These are phyloP conservation scores for Pelargonium nanum DNA, from an alignment of 345 rosid species.

Conservation along the genomic window DNA sequence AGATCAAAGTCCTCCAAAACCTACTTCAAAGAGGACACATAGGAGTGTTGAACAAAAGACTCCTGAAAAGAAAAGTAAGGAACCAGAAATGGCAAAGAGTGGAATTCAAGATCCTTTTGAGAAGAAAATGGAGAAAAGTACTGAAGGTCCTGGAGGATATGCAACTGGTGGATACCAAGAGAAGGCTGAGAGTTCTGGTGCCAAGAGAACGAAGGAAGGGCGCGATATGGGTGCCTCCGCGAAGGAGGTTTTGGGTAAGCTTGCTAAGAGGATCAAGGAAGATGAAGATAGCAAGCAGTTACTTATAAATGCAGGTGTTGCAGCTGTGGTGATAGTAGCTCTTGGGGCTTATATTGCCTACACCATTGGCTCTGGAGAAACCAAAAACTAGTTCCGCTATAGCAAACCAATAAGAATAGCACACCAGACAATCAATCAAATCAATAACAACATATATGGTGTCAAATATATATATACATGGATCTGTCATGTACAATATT, in stretches of 20 bases:
- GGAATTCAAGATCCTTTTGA: not conserved
- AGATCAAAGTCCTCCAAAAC: not conserved
- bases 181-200: not conserved
- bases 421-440: no score
- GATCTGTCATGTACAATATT: no score
- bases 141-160: not conserved
- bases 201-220: conserved; percentile 1
- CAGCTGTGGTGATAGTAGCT: conserved; percentile 3
- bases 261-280: not conserved
- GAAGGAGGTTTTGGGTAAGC: not conserved
- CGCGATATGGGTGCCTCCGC: not conserved
- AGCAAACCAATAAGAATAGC: no score
- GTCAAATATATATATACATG: no score
- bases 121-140: conserved; percentile 4
- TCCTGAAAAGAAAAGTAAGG: not conserved
- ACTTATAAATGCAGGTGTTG: not conserved
- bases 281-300: conserved; percentile 2
- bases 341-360: conserved; percentile 6
- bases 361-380: not conserved
- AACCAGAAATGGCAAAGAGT: not conserved
- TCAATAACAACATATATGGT: no score
- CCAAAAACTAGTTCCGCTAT: not conserved
- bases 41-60: not conserved
- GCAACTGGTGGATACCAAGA: not conserved
- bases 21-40: not conserved